A percentile compares a stretch with the other conserved stretches of the same genome.
Evolutionary conservation across 1,284 basidiomycete genomes (phyloP).

Genomic region (Cutaneotrichosporon dermatis): DNA sequence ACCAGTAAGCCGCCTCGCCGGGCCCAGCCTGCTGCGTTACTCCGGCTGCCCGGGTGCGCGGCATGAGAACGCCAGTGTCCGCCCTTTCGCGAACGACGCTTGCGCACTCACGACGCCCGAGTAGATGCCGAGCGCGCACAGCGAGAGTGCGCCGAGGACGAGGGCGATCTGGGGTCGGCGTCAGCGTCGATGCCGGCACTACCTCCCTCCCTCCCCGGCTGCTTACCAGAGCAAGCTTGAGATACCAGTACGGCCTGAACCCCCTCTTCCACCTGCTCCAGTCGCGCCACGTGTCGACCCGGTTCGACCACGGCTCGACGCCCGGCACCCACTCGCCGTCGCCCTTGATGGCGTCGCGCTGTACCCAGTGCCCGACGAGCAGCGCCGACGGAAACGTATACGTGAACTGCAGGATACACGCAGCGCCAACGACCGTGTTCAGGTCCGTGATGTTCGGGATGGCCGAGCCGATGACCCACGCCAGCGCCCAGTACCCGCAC

Average conservation of each 20-base stretch:
- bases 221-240: slow-evolving; percentile 13
- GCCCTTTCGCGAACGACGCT: slow-evolving; percentile 5
- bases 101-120: slow-evolving; percentile 10
- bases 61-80: slow-evolving; percentile 16
- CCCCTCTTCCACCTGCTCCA: slow-evolving; percentile 18
- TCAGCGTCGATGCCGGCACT: no score
- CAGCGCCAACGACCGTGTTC: slow-evolving; percentile 55
- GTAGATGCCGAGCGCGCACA: slow-evolving; percentile 16
- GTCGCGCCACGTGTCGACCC: slow-evolving; percentile 16
- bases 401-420: slow-evolving; percentile 21
- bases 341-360: slow-evolving; percentile 15
- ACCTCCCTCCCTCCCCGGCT: neutral
- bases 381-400: slow-evolving; percentile 17
- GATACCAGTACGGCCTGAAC: slow-evolving; percentile 18
- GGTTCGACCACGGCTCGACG: slow-evolving; percentile 14
- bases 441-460: slow-evolving; percentile 59
- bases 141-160: slow-evolving; percentile 10
- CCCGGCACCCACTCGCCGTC: slow-evolving; percentile 19
- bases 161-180: slow-evolving; percentile 3
- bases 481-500: slow-evolving; percentile 44
- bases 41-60: slow-evolving; percentile 19
- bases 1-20: no score
- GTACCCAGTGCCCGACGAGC: slow-evolving; percentile 21
- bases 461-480: slow-evolving; percentile 60
- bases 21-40: neutral